Evolutionary conservation across 257 asterid genomes (phyloP), one percentile per base, ranked within the genome.

Genomic region (Avicennia marina): DNA sequence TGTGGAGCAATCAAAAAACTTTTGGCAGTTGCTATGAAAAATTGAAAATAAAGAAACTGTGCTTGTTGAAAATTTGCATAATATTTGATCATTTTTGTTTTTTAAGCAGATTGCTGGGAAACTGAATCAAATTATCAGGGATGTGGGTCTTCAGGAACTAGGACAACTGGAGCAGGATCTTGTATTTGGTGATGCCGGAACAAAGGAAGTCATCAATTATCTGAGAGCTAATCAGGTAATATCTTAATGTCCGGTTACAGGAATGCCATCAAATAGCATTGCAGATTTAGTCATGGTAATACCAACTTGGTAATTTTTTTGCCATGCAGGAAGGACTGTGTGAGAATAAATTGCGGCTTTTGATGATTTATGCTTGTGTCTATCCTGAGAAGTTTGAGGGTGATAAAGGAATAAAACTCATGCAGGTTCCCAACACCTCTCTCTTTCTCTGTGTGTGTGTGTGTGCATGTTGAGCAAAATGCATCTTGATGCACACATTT

Each of bases 141-240:
- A 86, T 0, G 7, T 19, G 36, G 78, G 84, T 41, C 96, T 93
- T 67, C 82, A 95, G 39, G 96, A 93, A 0, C 97, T 93, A 52
- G 97, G 99, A 59, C 95, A 93, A 62, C 81, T 93, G 65, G 99
- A 93, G 81, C 99, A 93, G 75, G 99, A 86, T 73, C 80, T 93
- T 67, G 97, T 89, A 64, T 93, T 93, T 72, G 99, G 99, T 16
- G 96, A 93, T 78, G 99, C 99, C 64, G 99, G 89, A 73, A 75
- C 99, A 11, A 93, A 93, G 76, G 99, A 93, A 84, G 81, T 93
- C 36, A 82, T 93, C 72, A 76, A 61, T 56, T 86, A 62, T 75
- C 66, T 93, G 50, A 81, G 96, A 80, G 6, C 79, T 1, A 77
- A 84, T 26, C 84, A 66, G 87, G 99, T 93, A 63, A 60, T 29